These are phyloP conservation scores for Lentinula guzmanii DNA, from an alignment of 768 basidiomycete species.

Conservation along the genomic window DNA sequence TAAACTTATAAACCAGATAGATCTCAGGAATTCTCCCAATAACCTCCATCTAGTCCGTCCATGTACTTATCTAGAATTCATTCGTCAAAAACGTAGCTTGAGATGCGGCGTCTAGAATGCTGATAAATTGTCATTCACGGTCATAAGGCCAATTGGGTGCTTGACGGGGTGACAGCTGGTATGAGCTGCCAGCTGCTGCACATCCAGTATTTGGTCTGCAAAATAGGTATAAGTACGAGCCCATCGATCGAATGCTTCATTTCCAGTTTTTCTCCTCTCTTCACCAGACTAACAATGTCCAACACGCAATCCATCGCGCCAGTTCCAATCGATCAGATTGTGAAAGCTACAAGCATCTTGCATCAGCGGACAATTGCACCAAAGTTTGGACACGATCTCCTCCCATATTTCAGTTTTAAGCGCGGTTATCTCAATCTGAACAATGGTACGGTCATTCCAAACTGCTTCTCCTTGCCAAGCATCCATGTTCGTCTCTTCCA, in stretches of 20 bases:
- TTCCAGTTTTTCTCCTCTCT: neutral
- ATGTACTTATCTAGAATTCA: neutral
- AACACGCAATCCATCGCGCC: neutral
- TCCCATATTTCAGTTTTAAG: neutral
- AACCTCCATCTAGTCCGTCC: neutral
- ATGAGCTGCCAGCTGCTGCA: neutral
- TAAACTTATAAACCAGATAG: no score
- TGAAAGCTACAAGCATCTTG: neutral
- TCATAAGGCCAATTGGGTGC: neutral
- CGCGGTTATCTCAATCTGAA: neutral
- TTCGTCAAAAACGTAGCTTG: neutral
- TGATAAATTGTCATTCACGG: neutral
- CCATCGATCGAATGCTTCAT: neutral
- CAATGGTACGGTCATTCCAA: neutral
- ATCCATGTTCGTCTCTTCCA: constrained; percentile 18
- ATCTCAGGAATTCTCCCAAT: neutral
- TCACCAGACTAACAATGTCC: neutral
- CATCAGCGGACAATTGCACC: neutral
- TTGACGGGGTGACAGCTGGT: neutral
- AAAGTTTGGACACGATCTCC: neutral
- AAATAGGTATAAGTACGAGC: neutral
- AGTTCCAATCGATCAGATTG: neutral
- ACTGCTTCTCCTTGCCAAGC: constrained; percentile 2
- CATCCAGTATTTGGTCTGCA: neutral
- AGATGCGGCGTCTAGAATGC: neutral